Conservation (phyloP, 2,329 filamentous ascomycete species). For the Diaporthe vexans region DNA sequence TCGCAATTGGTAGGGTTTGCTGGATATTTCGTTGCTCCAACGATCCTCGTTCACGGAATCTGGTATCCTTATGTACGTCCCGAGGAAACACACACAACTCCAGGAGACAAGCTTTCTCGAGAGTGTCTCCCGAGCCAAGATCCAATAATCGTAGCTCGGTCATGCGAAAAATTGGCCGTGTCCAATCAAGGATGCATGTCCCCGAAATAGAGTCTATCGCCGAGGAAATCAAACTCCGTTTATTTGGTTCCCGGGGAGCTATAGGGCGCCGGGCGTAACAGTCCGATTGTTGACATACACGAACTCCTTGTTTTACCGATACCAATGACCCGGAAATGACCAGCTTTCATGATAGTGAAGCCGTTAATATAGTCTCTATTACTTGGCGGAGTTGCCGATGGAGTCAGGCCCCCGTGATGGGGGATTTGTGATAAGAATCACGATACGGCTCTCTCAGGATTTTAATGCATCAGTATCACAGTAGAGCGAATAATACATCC, state of each 20-base stretch:
- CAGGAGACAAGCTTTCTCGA: not conserved
- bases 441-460: not conserved
- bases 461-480: not conserved
- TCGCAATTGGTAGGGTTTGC: not conserved
- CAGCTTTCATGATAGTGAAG: not conserved
- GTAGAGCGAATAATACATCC: not conserved
- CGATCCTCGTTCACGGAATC: not conserved
- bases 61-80: not conserved
- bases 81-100: not conserved
- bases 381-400: slow-evolving; percentile 1
- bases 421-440: not conserved
- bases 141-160: not conserved
- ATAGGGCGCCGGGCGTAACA: not conserved
- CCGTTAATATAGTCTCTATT: not conserved
- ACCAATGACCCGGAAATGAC: not conserved
- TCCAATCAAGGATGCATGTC: not conserved
- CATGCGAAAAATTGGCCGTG: not conserved
- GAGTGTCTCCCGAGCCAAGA: not conserved
- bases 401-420: not conserved
- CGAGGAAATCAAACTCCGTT: not conserved
- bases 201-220: not conserved
- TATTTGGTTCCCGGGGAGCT: not conserved
- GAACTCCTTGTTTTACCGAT: not conserved
- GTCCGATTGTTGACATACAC: not conserved
- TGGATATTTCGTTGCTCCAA: not conserved